Conservation (phyloP, 352 stramenopile genomes). For the Phytophthora sojae region DNA sequence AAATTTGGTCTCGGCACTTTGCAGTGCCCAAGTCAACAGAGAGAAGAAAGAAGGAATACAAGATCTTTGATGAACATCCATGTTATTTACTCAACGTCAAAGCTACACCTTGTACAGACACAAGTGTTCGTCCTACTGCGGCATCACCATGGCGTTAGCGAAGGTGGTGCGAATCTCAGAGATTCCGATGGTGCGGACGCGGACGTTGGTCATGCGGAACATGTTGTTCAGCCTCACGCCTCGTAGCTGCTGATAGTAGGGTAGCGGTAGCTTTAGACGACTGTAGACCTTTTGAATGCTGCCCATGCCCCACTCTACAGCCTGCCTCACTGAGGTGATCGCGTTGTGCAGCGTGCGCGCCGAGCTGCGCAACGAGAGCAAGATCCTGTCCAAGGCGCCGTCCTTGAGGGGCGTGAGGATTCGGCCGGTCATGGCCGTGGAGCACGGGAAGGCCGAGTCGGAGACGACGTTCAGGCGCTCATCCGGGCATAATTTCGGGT, state of each 20-base stretch:
- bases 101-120: neutral
- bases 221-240: neutral
- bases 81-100: neutral
- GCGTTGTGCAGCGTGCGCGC: too few species aligned
- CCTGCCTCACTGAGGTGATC: conserved; percentile 1
- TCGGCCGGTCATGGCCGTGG: neutral
- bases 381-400: neutral
- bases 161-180: neutral
- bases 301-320: conserved; percentile 1
- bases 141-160: neutral
- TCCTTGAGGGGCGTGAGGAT: conserved; percentile 1
- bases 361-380: neutral
- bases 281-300: neutral
- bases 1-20: neutral
- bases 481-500: neutral
- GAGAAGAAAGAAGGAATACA: neutral
- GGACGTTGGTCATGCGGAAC: neutral
- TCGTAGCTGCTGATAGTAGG: neutral
- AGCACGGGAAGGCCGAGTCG: conserved; percentile 2
- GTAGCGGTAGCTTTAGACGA: neutral
- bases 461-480: neutral
- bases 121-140: neutral
- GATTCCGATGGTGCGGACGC: neutral
- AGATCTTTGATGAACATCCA: neutral
- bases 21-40: neutral